These are phyloP conservation scores for Aspergillus asperescens DNA, from an alignment of 495 filamentous ascomycete species.

Conservation along the genomic window DNA sequence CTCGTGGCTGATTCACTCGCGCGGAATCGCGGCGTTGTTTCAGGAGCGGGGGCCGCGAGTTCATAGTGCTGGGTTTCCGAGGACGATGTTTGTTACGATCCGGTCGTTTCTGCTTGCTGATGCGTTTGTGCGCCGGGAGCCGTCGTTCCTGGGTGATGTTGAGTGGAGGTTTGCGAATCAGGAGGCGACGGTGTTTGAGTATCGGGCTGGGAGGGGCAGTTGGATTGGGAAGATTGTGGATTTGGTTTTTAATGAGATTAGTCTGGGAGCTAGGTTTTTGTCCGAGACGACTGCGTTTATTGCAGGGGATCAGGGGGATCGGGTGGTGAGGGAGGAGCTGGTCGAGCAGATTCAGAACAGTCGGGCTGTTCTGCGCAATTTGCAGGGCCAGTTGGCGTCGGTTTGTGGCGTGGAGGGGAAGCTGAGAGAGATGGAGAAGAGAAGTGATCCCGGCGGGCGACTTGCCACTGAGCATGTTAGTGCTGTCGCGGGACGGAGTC, in stretches of 20 bases:
- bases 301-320: not conserved
- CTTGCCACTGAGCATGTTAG: no score
- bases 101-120: conserved; percentile 30
- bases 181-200: conserved; percentile 15
- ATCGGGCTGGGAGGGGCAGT: conserved; percentile 12
- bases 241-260: conserved; percentile 23
- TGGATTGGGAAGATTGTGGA: conserved; percentile 21
- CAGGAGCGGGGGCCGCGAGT: conserved; percentile 25
- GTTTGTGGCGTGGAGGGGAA: conserved; percentile 8
- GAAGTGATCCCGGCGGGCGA: conserved; percentile 6
- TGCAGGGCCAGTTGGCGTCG: conserved; percentile 14
- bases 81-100: conserved; percentile 26
- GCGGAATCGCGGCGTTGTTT: conserved; percentile 29
- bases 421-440: conserved; percentile 2
- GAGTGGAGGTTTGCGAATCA: conserved; percentile 29
- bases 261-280: conserved; percentile 24
- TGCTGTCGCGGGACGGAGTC: conserved; percentile 6
- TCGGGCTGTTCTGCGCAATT: conserved; percentile 6
- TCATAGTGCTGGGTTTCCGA: conserved; percentile 25
- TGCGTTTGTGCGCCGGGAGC: conserved; percentile 20
- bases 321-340: conserved; percentile 1
- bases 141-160: conserved; percentile 27
- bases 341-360: conserved; percentile 11
- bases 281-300: conserved; percentile 15
- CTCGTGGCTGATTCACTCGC: conserved; percentile 34